These are phyloP conservation scores for Nothophaeocryptopus gaeumannii DNA, from an alignment of 2,329 filamentous ascomycete species.

Conservation along the genomic window DNA sequence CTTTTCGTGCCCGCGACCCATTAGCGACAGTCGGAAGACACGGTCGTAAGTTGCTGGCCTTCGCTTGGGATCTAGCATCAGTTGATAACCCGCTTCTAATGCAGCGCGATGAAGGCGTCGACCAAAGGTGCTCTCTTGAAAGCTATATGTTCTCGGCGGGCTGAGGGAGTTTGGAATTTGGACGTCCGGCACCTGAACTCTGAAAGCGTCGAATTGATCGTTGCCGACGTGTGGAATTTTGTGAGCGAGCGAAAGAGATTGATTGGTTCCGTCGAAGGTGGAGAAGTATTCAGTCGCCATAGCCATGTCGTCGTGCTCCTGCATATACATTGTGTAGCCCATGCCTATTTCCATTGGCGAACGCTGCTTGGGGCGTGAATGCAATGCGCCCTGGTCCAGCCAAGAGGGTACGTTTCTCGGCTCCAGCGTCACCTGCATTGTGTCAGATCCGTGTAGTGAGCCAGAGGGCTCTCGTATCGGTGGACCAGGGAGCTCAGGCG, in stretches of 20 bases:
- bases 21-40: slow-evolving; percentile 28
- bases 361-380: slow-evolving; percentile 5
- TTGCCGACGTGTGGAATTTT: not conserved
- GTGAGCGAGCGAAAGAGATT: not conserved
- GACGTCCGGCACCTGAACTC: slow-evolving; percentile 17
- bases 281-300: not conserved
- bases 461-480: slow-evolving; percentile 1
- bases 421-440: slow-evolving; percentile 3
- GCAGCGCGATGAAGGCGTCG: slow-evolving; percentile 66
- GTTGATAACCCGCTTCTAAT: slow-evolving; percentile 59
- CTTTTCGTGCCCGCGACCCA: slow-evolving; percentile 20
- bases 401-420: slow-evolving; percentile 28
- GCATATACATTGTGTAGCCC: slow-evolving; percentile 28
- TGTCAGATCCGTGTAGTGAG: slow-evolving; percentile 1
- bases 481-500: not conserved
- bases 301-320: not conserved
- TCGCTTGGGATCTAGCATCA: slow-evolving; percentile 53
- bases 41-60: slow-evolving; percentile 24
- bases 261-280: not conserved
- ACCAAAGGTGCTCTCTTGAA: slow-evolving; percentile 66
- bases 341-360: slow-evolving; percentile 19
- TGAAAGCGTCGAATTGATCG: slow-evolving; percentile 9
- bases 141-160: slow-evolving; percentile 55
- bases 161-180: slow-evolving; percentile 8
- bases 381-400: slow-evolving; percentile 25